Evolutionary conservation across 2,329 filamentous ascomycete genomes (phyloP), one percentile per base, ranked within the genome.

Genomic region (Colletotrichum nymphaeae): DNA sequence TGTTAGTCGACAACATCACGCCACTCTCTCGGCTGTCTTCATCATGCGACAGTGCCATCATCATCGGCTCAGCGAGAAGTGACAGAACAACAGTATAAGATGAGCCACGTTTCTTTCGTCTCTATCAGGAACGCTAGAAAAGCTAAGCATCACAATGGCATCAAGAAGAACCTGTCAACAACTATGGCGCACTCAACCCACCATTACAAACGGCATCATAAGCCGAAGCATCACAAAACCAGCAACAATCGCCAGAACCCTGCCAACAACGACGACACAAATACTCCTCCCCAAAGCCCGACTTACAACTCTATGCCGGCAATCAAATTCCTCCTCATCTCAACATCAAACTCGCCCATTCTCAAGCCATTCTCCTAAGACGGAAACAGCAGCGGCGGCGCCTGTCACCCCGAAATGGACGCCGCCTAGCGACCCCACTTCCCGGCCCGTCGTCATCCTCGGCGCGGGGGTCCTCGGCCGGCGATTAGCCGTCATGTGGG

Each of bases 401-500:
- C 60, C 68, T 3, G 66, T 63, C 5, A 65, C 68, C 2, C 70
- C 70, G 22, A 70, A 60, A 70, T 80, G 79, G 79, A 75, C 49
- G 2, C 69, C 78, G 1, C 79, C 79, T 0, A 52, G 67, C 0
- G 77, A 79, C 63, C 81, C 83, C 72, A 74, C 78, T 4, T 76
- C 77, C 3, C 83, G 84, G 4, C 82, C 84, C 5, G 83, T 85
- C 4, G 78, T 80, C 6, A 76, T 85, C n/a, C 77, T 85, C 26
- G 84, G 84, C 1, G 83, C 81, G 3, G 84, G 84, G 12, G 82
- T 84, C 28, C 78, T 85, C 1, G 84, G 84, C 46, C 79, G 83
- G 12, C 82, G 84, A 7, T 77, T 85, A 4, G 83, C 82, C 76
- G 74, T 77, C n/a, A 58, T 83, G 74, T 77, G 73, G 79, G 66